Evolutionary conservation across 495 filamentous ascomycete species (phyloP), one percentile per base, ranked within the genome.

Genomic region (Podospora tetraspora): DNA sequence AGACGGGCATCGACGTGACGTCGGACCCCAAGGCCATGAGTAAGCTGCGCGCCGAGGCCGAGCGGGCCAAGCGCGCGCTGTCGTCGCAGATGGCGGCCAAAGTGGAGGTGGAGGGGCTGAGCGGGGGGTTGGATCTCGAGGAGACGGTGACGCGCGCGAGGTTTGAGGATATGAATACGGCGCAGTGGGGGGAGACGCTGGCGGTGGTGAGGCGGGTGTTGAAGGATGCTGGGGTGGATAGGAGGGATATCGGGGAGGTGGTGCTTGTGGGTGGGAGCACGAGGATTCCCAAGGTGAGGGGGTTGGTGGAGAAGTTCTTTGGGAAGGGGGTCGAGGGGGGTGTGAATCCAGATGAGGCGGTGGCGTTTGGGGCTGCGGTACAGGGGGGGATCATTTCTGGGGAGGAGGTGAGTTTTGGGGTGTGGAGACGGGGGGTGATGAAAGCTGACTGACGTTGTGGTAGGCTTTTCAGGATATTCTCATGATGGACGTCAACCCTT

Each of bases 51-150:
- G 92, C 93, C 72, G 94, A 97, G 79, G 94, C 94, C 70, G 95
- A 99, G 83, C 97, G 96, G 86, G 95, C 94, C 79, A 99, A 99
- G 90, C 89, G 94, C 74, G 94, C 93, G 71, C 88, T 99, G 59
- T 97, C 93, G 76, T 94, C 92, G 72, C 93, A 96, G 83, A 94
- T 93, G 88, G 93, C 91, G 68, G 90, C 92, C 69, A 89, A 92
- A 73, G 92, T 97, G 70, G 95, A 97, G 82, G 96, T 99, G 66
- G 95, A 97, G 77, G 88, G 91, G 68, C 93, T 99, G 87, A 88
- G 90, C 80, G 86, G 92, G 67, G 94, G 95, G 76, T 86, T 93
- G 68, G 95, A 97, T 77, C 96, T 97, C 84, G 92, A 90, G 61
- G 93, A 97, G 86, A 97, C 92, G 61, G 86, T 98, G 58, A 97